Base-by-base conservation (phyloP, 2,329 filamentous ascomycete genomes). In the Exophiala lecanii-corni region DNA sequence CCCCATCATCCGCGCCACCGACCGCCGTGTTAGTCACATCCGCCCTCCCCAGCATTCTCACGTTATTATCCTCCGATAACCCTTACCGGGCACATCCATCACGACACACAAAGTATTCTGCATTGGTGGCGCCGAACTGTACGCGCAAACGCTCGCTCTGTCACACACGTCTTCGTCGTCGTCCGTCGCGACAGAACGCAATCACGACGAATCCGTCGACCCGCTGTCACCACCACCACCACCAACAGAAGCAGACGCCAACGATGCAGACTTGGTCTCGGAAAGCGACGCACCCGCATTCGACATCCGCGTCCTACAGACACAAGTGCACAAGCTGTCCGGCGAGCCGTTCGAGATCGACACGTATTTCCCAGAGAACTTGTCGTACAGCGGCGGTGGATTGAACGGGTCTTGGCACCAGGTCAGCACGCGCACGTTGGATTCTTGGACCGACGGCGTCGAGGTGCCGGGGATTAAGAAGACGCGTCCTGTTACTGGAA, bases 61-160 rank as follows among this genome's bases (percentile, higher is more conserved):
- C 45, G 3, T n/a, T 48, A 3, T 35, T 51, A n/a, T 43, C 47
- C 13, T 50, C 36, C 9, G 39, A 25, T 34, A 41, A 15, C 21
- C 43, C 5, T 39, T 39, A 15, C 15, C 28, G 15, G n/a, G 36
- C 16, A 20, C 36, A 20, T 25, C 36, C 9, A 62, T 39, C 39
- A 38, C 19, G 37, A 30, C 33, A 61, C 76, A 73, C 6, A 76
- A 77, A 55, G 74, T 88, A 3, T 97, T 89, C 64, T 78, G 97
- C 32, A 96, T 98, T 57, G 92, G 92, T 17, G 92, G 92, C 3
- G 85, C 81, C 43, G 84, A 89, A 67, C 82, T 97, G 53, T 98
- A 97, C 65, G 71, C 70, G 28, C 76, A 81, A 16, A 82, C 87
- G 10, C 69, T 97, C 59, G 31, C 42, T 25, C 40, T 52, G 1